These are phyloP conservation scores for Cokeromyces recurvatus DNA, from an alignment of 371 early-diverging fungal genomes.

Conservation along the genomic window DNA sequence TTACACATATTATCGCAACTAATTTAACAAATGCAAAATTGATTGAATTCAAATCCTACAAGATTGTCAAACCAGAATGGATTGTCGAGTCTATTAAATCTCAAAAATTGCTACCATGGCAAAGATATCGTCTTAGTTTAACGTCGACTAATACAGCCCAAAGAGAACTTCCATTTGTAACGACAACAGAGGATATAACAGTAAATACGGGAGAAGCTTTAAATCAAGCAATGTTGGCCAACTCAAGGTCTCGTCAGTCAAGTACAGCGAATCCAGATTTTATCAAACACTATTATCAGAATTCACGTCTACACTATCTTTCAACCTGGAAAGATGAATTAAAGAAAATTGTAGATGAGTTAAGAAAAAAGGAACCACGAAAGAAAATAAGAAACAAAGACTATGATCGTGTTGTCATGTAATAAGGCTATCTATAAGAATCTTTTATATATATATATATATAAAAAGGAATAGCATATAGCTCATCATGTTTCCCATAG, in stretches of 20 bases:
- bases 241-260: slow-evolving; percentile 32
- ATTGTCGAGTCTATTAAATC: slow-evolving; percentile 63
- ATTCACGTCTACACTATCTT: slow-evolving; percentile 79
- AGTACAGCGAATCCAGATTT: slow-evolving; percentile 56
- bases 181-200: not conserved
- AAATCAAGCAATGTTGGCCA: slow-evolving; percentile 25
- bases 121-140: slow-evolving; percentile 44
- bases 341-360: slow-evolving; percentile 46
- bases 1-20: slow-evolving; percentile 69
- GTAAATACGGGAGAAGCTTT: slow-evolving; percentile 1
- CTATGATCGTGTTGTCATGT: slow-evolving; percentile 25
- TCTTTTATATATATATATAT: too few species aligned
- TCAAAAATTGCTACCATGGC: slow-evolving; percentile 59
- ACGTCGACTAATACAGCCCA: slow-evolving; percentile 8
- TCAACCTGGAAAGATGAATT: slow-evolving; percentile 82
- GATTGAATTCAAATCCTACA: slow-evolving; percentile 60
- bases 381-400: slow-evolving; percentile 1
- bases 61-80: slow-evolving; percentile 80
- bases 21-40: slow-evolving; percentile 66
- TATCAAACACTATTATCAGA: slow-evolving; percentile 69
- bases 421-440: too few species aligned
- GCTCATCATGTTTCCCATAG: slow-evolving; percentile 20
- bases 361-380: slow-evolving; percentile 15
- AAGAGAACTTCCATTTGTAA: slow-evolving; percentile 19
- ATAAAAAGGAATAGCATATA: too few species aligned